A percentile compares a stretch with the other conserved stretches of the same genome.
These are phyloP conservation scores for Marchantia polymorpha DNA, from an alignment of 225 moss, liverwort and hornwort species.

Conservation along the genomic window DNA sequence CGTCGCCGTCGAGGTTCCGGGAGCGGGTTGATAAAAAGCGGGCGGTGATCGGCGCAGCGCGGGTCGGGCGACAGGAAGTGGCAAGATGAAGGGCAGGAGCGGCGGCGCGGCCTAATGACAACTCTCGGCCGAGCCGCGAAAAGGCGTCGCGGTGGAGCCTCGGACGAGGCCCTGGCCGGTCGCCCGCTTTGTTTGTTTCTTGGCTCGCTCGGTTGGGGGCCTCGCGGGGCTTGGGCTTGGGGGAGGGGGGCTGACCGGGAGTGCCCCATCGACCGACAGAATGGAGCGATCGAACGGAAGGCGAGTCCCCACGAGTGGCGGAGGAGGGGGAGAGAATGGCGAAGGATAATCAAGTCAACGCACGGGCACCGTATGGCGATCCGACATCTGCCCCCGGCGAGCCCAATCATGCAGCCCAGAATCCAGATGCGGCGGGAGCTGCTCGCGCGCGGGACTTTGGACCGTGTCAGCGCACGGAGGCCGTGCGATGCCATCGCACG, in stretches of 20 bases:
- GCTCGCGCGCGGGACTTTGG: conserved; percentile 13
- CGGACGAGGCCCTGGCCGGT: not conserved
- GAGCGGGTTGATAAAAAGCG: conserved; percentile 14
- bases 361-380: conserved; percentile 13
- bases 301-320: conserved; percentile 16
- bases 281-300: conserved; percentile 3
- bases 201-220: no score
- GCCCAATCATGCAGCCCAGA: conserved; percentile 26
- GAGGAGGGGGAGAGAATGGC: not conserved
- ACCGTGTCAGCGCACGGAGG: conserved; percentile 20
- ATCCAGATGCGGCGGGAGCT: conserved; percentile 19
- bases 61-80: not conserved
- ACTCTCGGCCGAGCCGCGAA: no score
- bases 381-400: conserved; percentile 14
- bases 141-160: not conserved
- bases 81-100: conserved; percentile 16
- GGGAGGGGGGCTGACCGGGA: no score
- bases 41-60: not conserved
- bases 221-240: no score
- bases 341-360: conserved; percentile 22
- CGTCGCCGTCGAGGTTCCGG: not conserved
- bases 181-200: not conserved
- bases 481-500: conserved; percentile 15
- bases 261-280: conserved; percentile 4
- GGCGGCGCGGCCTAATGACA: conserved; percentile 27